Percentiles rank a stretch among this genome's conserved stretches.
Conservation (phyloP, 2,329 filamentous ascomycete species). For the Ceratocystis colombiana region DNA sequence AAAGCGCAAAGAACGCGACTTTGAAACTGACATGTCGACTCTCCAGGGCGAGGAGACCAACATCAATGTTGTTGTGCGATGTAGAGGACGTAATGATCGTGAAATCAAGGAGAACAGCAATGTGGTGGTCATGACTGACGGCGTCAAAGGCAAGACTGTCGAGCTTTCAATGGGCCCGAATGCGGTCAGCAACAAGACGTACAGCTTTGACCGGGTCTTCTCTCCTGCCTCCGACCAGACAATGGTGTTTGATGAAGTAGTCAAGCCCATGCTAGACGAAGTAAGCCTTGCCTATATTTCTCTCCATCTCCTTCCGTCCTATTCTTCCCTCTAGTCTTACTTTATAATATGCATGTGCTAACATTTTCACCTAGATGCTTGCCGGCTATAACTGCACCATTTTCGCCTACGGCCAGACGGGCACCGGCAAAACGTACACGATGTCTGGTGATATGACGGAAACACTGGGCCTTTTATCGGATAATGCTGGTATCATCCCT, state of each 20-base stretch:
- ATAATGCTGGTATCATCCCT: slow-evolving; percentile 90
- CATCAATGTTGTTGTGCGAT: slow-evolving; percentile 94
- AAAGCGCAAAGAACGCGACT: slow-evolving; percentile 83
- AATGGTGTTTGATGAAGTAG: slow-evolving; percentile 92
- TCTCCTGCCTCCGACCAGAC: slow-evolving; percentile 87
- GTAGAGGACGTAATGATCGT: slow-evolving; percentile 81
- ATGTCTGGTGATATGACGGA: slow-evolving; percentile 98
- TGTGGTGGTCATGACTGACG: slow-evolving; percentile 79
- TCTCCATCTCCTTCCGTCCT: not conserved
- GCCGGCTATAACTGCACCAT: slow-evolving; percentile 96
- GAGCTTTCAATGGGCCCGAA: slow-evolving; percentile 87
- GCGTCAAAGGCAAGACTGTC: slow-evolving; percentile 73
- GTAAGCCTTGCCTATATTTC: slow-evolving; percentile 39
- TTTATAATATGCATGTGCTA: slow-evolving; percentile 5
- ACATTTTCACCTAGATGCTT: slow-evolving; percentile 55
- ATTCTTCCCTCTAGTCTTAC: no score
- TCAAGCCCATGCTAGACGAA: slow-evolving; percentile 85
- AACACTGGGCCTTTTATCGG: slow-evolving; percentile 71
- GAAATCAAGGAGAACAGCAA: slow-evolving; percentile 92
- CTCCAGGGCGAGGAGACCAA: slow-evolving; percentile 72
- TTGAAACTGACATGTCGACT: slow-evolving; percentile 49
- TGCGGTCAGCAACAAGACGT: slow-evolving; percentile 88
- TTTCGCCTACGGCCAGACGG: slow-evolving; percentile 96
- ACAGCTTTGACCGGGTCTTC: slow-evolving; percentile 94
- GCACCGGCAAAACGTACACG: slow-evolving; percentile 96